phyloP scores from a whole-genome alignment of 2,329 filamentous ascomycete species.

The Epichloe hybrida region DNA sequence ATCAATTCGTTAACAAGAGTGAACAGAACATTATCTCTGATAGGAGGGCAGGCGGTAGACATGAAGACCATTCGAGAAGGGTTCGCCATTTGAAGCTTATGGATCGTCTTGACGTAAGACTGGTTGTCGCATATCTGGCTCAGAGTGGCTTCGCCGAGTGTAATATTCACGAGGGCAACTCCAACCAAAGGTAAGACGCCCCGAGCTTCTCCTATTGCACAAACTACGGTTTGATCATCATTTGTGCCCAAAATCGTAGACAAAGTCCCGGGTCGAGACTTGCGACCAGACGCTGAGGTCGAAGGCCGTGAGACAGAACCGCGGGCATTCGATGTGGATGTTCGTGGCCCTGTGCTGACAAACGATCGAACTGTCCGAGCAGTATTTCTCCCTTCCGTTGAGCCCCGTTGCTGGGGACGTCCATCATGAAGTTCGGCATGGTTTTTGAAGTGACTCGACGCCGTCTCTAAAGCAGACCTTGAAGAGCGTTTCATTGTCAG shows the following conservation, averaged over 20 bases:
- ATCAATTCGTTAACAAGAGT: slow-evolving; percentile 54
- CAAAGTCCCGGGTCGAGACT: slow-evolving; percentile 25
- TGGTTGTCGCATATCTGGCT: slow-evolving; percentile 90
- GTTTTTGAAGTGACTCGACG: neutral
- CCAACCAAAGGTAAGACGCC: slow-evolving; percentile 75
- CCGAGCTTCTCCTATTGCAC: slow-evolving; percentile 77
- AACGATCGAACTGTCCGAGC: slow-evolving; percentile 8
- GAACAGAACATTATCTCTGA: slow-evolving; percentile 58
- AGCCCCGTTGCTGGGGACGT: neutral
- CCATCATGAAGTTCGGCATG: neutral
- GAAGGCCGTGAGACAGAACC: slow-evolving; percentile 8
- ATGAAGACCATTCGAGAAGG: slow-evolving; percentile 72
- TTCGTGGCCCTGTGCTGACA: slow-evolving; percentile 8
- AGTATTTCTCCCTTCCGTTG: neutral
- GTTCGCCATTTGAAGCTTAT: slow-evolving; percentile 71
- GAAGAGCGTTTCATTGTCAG: neutral
- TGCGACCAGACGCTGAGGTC: slow-evolving; percentile 31
- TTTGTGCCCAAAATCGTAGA: slow-evolving; percentile 29
- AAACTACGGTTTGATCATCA: slow-evolving; percentile 62
- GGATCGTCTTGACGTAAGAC: slow-evolving; percentile 76
- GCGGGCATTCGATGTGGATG: neutral
- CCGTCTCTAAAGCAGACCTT: neutral
- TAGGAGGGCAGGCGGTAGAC: slow-evolving; percentile 49
- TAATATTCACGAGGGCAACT: slow-evolving; percentile 74
- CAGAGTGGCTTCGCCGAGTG: slow-evolving; percentile 70